A percentile compares a stretch with the other conserved stretches of the same genome.
Evolutionary conservation across 768 basidiomycete genomes (phyloP).

Genomic region (Termitomyces sp.): DNA sequence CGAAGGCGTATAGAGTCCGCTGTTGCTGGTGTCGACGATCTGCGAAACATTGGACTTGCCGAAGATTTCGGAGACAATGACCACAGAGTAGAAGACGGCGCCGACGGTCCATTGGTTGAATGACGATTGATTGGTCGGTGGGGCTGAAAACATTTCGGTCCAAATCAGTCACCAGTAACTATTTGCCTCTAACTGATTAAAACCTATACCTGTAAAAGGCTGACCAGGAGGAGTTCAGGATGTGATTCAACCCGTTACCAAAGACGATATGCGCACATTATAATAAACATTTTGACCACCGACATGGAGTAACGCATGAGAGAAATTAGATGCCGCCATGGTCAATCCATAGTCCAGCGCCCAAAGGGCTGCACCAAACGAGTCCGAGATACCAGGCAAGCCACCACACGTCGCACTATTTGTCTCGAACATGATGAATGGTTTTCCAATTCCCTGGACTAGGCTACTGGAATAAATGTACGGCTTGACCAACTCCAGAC

Average conservation of each 20-base stretch:
- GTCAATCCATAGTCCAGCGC: slow-evolving; percentile 61
- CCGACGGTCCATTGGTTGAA: slow-evolving; percentile 74
- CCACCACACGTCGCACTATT: slow-evolving; percentile 72
- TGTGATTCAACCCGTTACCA: slow-evolving; percentile 16
- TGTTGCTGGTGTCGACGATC: slow-evolving; percentile 62
- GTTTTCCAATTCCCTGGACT: slow-evolving; percentile 41
- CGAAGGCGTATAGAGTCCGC: slow-evolving; percentile 53
- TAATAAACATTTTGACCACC: slow-evolving; percentile 70
- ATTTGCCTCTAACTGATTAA: neutral
- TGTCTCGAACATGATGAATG: slow-evolving; percentile 68
- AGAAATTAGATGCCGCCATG: slow-evolving; percentile 59
- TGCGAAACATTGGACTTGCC: slow-evolving; percentile 64
- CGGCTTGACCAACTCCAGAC: slow-evolving; percentile 41
- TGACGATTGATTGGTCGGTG: slow-evolving; percentile 51
- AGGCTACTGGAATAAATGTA: slow-evolving; percentile 50
- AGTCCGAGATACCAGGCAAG: slow-evolving; percentile 59
- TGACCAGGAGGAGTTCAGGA: slow-evolving; percentile 34
- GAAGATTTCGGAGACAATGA: slow-evolving; percentile 68
- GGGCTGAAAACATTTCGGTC: slow-evolving; percentile 22
- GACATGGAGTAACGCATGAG: slow-evolving; percentile 51
- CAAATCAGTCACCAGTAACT: too few species aligned
- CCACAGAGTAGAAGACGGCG: slow-evolving; percentile 68
- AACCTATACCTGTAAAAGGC: slow-evolving; percentile 52
- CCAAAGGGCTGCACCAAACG: slow-evolving; percentile 66
- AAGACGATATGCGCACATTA: slow-evolving; percentile 42